Evolutionary conservation across 306 rosid species (phyloP).

Genomic region (Cyclanthera cordifolia): DNA sequence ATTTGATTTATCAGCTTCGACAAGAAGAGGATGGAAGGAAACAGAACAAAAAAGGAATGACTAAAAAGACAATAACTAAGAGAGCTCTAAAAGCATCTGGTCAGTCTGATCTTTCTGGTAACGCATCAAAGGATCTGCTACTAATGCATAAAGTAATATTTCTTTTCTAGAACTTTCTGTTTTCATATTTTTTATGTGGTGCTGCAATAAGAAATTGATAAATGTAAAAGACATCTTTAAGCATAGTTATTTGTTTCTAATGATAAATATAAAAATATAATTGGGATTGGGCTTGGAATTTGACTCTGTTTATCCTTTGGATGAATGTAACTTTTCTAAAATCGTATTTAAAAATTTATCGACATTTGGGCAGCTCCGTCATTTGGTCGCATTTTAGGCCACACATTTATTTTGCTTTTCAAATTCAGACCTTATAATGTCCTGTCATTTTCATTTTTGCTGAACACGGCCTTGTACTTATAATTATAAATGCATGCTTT

Average conservation of each 20-base stretch:
- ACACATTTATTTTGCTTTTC: neutral
- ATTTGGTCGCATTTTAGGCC: neutral
- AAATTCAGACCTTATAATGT: neutral
- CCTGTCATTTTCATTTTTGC: neutral
- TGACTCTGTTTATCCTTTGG: neutral
- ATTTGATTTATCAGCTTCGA: constrained; percentile 80
- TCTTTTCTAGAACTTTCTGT: constrained; percentile 10
- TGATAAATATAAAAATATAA: neutral
- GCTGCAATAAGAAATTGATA: neutral
- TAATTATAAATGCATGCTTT: neutral
- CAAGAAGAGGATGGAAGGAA: constrained; percentile 97
- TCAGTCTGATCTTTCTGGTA: constrained; percentile 90
- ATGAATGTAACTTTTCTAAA: neutral
- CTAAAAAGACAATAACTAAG: constrained; percentile 76
- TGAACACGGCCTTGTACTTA: neutral
- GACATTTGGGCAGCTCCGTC: neutral
- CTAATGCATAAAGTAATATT: constrained; percentile 90
- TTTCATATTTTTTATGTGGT: neutral
- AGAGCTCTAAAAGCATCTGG: constrained; percentile 93
- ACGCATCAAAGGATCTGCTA: constrained; percentile 85
- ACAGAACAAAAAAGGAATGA: constrained; percentile 81
- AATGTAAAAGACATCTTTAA: neutral
- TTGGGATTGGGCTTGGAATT: neutral
- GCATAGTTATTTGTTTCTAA: neutral
- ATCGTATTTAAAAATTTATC: neutral